These are phyloP conservation scores for Fusarium sp. DNA, from an alignment of 2,329 filamentous ascomycete genomes.

Conservation along the genomic window DNA sequence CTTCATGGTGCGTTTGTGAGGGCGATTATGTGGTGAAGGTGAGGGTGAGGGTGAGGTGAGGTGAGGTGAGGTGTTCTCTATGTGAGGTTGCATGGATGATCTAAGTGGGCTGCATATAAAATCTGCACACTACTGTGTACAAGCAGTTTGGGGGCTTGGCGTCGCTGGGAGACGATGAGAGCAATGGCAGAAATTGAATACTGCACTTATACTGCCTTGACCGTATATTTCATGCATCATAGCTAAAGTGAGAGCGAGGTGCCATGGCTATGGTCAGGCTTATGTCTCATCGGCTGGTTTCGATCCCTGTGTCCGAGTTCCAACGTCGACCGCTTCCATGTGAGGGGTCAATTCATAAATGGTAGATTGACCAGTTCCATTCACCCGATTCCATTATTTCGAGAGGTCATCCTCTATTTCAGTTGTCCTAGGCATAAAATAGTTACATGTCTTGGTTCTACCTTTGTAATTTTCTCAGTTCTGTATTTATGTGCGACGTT, in stretches of 20 bases:
- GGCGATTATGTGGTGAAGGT: not conserved
- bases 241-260: fast-evolving
- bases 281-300: not conserved
- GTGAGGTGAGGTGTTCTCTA: not conserved
- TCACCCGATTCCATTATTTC: not conserved
- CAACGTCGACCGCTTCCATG: not conserved
- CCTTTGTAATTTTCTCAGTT: not conserved
- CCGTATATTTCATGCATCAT: fast-evolving
- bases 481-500: not conserved
- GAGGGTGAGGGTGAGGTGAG: not conserved
- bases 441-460: fast-evolving
- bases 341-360: not conserved
- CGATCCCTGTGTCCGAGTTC: not conserved
- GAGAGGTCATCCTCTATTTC: not conserved
- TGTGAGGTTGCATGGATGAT: slow-evolving; percentile 4
- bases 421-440: fast-evolving
- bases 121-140: not conserved
- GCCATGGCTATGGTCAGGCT: not conserved
- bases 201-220: not conserved
- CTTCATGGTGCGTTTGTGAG: slow-evolving; percentile 44
- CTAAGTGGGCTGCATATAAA: not conserved
- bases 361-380: not conserved
- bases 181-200: not conserved
- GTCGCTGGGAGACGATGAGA: not conserved
- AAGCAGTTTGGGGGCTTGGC: not conserved